Percentiles rank a stretch among this genome's conserved stretches.
These are phyloP conservation scores for Coemansia sp. DNA, from an alignment of 192 early-diverging fungal species.

Conservation along the genomic window DNA sequence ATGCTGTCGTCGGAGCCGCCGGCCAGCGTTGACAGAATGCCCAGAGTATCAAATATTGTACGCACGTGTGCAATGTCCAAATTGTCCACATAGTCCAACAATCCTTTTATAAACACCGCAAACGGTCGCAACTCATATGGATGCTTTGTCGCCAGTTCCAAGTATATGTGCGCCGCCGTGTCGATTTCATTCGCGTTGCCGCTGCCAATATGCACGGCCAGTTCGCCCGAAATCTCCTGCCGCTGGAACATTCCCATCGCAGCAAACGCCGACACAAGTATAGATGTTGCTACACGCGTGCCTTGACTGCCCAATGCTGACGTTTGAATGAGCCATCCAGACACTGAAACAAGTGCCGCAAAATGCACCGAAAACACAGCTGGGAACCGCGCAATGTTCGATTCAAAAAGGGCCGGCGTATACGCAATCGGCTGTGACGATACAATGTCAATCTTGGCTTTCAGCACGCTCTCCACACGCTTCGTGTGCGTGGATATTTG, in stretches of 20 bases:
- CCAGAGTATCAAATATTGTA: conserved; percentile 62
- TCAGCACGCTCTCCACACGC: conserved; percentile 33
- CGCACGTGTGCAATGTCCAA: conserved; percentile 63
- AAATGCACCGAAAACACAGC: conserved; percentile 41
- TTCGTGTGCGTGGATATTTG: conserved; percentile 31
- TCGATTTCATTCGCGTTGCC: conserved; percentile 64
- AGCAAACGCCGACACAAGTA: conserved; percentile 31
- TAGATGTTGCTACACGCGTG: conserved; percentile 26
- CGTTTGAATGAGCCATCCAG: conserved; percentile 59
- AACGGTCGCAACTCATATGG: conserved; percentile 59
- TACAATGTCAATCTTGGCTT: conserved; percentile 20
- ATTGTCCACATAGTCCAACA: conserved; percentile 73
- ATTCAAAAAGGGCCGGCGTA: conserved; percentile 22
- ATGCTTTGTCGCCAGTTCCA: conserved; percentile 55
- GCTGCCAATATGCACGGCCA: conserved; percentile 77
- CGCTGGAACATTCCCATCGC: conserved; percentile 63
- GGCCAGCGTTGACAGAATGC: conserved; percentile 55
- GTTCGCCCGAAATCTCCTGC: conserved; percentile 76
- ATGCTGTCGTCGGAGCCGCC: conserved; percentile 46
- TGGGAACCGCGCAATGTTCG: conserved; percentile 19
- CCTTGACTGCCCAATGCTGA: conserved; percentile 50
- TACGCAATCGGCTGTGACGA: conserved; percentile 19
- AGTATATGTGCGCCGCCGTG: conserved; percentile 58
- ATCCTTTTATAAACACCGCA: conserved; percentile 67
- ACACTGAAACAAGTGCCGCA: conserved; percentile 56